Evolutionary conservation across 495 filamentous ascomycete genomes (phyloP).

Genomic region (Hyaloscypha variabilis): DNA sequence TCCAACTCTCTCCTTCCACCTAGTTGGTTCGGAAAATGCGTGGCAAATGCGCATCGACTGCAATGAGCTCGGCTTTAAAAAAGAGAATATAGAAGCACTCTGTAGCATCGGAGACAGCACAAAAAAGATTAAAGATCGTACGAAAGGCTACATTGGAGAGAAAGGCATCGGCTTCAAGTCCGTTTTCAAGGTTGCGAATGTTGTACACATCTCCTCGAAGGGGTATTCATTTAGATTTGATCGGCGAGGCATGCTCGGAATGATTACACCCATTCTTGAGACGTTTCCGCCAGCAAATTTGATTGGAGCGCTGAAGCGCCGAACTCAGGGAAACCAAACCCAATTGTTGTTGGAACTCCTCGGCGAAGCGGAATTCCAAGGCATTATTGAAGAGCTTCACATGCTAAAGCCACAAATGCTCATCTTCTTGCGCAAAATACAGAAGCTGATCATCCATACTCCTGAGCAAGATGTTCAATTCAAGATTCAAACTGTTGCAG

Average conservation of each 20-base stretch:
- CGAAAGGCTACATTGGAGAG: constrained; percentile 43
- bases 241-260: neutral
- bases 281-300: neutral
- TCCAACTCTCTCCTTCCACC: neutral
- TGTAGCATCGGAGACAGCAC: constrained; percentile 41
- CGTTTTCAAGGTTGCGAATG: constrained; percentile 46
- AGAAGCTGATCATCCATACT: neutral
- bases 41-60: constrained; percentile 34
- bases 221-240: constrained; percentile 41
- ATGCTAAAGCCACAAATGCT: constrained; percentile 5
- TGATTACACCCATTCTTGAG: constrained; percentile 7
- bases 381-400: neutral
- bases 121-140: constrained; percentile 29
- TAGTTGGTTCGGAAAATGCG: neutral
- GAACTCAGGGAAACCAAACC: neutral
- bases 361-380: neutral
- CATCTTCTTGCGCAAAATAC: constrained; percentile 7
- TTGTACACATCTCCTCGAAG: constrained; percentile 43
- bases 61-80: constrained; percentile 47
- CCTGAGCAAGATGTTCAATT: neutral
- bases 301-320: too few species aligned
- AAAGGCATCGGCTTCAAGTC: constrained; percentile 56
- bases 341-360: neutral
- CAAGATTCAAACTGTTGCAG: neutral
- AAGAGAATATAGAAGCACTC: constrained; percentile 38